Conservation (phyloP, 495 filamentous ascomycete species). For the Entonaema liquescens region DNA sequence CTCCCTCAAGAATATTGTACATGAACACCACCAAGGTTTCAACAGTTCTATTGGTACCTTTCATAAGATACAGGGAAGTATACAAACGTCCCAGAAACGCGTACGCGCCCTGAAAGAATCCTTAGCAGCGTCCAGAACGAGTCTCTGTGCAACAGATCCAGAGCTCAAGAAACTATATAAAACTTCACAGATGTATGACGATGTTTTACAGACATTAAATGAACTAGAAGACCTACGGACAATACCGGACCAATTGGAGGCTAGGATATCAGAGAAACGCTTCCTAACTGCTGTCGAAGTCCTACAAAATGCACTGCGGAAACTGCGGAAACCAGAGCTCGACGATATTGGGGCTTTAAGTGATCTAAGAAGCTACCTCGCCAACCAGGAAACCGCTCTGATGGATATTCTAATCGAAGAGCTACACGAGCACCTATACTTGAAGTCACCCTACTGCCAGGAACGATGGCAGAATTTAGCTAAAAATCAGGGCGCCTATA, state of each 20-base stretch:
- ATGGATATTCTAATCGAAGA: slow-evolving; percentile 97
- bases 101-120: slow-evolving; percentile 84
- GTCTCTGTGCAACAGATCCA: slow-evolving; percentile 85
- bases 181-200: slow-evolving; percentile 89
- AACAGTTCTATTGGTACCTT: slow-evolving; percentile 99
- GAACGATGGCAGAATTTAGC: slow-evolving; percentile 86
- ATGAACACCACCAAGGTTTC: slow-evolving; percentile 99
- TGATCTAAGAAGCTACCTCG: slow-evolving; percentile 86
- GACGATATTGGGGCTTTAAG: slow-evolving; percentile 90
- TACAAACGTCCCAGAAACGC: slow-evolving; percentile 85
- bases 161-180: slow-evolving; percentile 88
- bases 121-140: slow-evolving; percentile 80
- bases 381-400: slow-evolving; percentile 88
- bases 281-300: slow-evolving; percentile 93
- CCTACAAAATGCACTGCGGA: slow-evolving; percentile 82
- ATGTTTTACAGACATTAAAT: slow-evolving; percentile 82
- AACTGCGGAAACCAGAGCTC: slow-evolving; percentile 85
- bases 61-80: slow-evolving; percentile 95
- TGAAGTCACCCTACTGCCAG: slow-evolving; percentile 96
- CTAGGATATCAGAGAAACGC: slow-evolving; percentile 92
- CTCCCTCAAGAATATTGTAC: slow-evolving; percentile 93
- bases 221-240: slow-evolving; percentile 88
- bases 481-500: slow-evolving; percentile 58
- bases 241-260: slow-evolving; percentile 93
- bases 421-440: slow-evolving; percentile 94